Evolutionary conservation across 345 rosid genomes (phyloP).

Genomic region (Cardamine occulta): DNA sequence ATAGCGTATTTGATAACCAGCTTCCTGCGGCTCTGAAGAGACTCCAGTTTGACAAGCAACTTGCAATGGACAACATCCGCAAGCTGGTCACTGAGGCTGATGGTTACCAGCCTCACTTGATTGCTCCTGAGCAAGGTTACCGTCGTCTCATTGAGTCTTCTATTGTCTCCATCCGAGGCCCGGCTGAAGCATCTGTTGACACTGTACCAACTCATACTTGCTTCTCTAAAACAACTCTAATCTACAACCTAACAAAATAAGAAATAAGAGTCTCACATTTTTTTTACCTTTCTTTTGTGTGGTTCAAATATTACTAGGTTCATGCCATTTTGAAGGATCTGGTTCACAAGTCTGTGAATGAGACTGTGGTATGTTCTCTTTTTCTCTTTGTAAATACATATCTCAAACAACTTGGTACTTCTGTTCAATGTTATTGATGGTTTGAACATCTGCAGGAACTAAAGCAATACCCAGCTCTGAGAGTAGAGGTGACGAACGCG

Average conservation of each 20-base stretch:
- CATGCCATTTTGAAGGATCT: constrained; percentile 91
- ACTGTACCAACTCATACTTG: constrained; percentile 63
- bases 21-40: constrained; percentile 99
- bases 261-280: constrained; percentile 8
- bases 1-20: constrained; percentile 93
- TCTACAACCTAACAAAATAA: neutral
- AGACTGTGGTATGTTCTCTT: constrained; percentile 70
- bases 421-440: constrained; percentile 9
- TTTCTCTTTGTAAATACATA: neutral
- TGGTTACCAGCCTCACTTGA: constrained; percentile 98
- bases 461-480: constrained; percentile 94
- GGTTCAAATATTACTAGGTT: constrained; percentile 52
- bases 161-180: constrained; percentile 86
- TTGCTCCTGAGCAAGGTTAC: constrained; percentile 99
- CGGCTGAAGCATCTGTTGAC: constrained; percentile 99
- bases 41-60: constrained; percentile 97
- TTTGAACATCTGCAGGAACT: constrained; percentile 68
- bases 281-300: neutral
- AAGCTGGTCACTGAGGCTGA: constrained; percentile 99
- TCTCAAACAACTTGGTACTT: neutral
- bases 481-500: constrained; percentile 90
- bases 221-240: constrained; percentile 14
- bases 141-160: constrained; percentile 98
- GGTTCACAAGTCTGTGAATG: constrained; percentile 90
- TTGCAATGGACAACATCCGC: constrained; percentile 94